Evolutionary conservation across 78 protist genomes (phyloP), one percentile per base, ranked within the genome.

Genomic region (Dictyostelium brefeldianum): DNA sequence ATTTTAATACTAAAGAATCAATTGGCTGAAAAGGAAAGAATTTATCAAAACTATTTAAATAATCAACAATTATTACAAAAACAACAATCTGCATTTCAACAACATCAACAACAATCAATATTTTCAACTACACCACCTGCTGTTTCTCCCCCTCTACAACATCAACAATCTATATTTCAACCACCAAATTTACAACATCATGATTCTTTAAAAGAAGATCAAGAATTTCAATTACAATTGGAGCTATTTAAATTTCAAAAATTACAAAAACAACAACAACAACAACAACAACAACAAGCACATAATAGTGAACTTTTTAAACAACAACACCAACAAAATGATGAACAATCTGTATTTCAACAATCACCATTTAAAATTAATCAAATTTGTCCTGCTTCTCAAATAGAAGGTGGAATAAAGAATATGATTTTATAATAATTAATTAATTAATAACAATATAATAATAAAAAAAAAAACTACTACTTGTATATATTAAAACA

Each of bases 381-480:
- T 25, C 62, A 5, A 77, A 36, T 15, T 27, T 77, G 41, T 14
- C 65, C 53, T 54, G 53, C 53, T 50, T 25, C 83, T 22, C 75
- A 83, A 43, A 65, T 84, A 20, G 92, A 84, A 47, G 92, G 92
- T 47, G 92, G 73, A 25, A 31, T 84, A 12, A 84, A 84, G 31
- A 84, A 84, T 17, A 84, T 84, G 70, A 31, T 36, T 62, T 62
- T 62, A 31, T 62, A 62, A 36, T 36, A 36, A 36, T n/a, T n/a
- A n/a, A n/a, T n/a, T n/a, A n/a, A n/a, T n/a, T n/a, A n/a, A n/a
- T n/a, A n/a, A 36, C 2, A 36, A 2, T 36, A 36, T 36, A 36
- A 36, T 36, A 36, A 36, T 36, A 36, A 36, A 36, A 36, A 36
- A 36, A 1, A 36, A 36, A 36, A 36, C n/a, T n/a, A n/a, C n/a